Base-by-base conservation (phyloP, 768 basidiomycete genomes). In the Naganishia kalamii region DNA sequence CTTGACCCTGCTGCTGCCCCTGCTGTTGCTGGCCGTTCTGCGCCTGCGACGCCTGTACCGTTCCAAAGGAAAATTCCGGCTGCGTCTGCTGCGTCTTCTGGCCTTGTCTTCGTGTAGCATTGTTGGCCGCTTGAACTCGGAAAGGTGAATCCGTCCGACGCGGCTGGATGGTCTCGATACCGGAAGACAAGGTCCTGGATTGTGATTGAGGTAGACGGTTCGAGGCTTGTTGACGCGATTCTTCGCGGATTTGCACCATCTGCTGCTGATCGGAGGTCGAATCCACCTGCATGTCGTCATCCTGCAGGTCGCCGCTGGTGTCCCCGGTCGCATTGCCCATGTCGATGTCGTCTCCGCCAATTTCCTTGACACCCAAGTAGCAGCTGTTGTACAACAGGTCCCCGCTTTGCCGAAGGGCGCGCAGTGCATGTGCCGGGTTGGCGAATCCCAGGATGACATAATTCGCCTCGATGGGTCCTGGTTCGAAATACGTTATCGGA, bases 401-500 rank as follows among this genome's bases (percentile, higher is more conserved):
- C 8, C 66, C 66, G 29, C 59, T 67, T 30, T 67, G 60, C 33
- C 66, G 50, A 12, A 49, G 17, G n/a, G 62, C 46, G 11, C 66
- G 35, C 40, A 62, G 17, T 19, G 35, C 66, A 19, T 62, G 60
- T 4, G 40, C 41, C 4, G 66, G 60, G 35, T 67, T 61, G 7
- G 47, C 61, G n/a, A 62, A 67, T n/a, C 41, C 29, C 17, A 67
- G 29, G 25, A 47, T 48, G 32, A 59, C 60, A n/a, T 50, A 67
- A 32, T 67, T 67, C 25, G 50, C 44, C 21, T 67, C 66, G 40
- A 35, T 40, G 15, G 66, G 60, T 13, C 66, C 66, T 13, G 50
- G 60, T 19, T 62, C 49, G 66, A 67, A 67, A 40, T 60, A 44
- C n/a, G 49, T 63, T n/a, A 67, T 37, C 10, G 66, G 27, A 30